phyloP scores from a whole-genome alignment of 2,329 filamentous ascomycete species.

The Fusarium torreyae region DNA sequence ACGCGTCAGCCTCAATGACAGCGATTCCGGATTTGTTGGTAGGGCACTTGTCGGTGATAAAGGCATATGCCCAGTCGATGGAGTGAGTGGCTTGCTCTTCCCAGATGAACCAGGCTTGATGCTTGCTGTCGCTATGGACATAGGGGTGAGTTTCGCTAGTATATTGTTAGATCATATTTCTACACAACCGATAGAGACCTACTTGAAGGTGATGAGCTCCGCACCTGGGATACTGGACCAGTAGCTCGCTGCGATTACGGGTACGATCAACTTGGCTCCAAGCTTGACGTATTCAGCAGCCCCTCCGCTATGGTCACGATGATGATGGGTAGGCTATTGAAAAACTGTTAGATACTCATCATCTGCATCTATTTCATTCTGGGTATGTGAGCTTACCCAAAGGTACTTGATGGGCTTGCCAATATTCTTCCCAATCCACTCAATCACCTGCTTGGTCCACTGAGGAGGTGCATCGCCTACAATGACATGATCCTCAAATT shows the following conservation, averaged over 20 bases:
- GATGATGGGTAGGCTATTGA: constrained; percentile 32
- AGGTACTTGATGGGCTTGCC: constrained; percentile 25
- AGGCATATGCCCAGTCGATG: constrained; percentile 28
- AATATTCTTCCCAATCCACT: constrained; percentile 25
- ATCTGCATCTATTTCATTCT: accelerated
- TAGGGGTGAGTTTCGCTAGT: constrained; percentile 29
- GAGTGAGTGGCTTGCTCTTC: constrained; percentile 20
- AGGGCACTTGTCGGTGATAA: constrained; percentile 22
- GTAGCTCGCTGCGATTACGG: constrained; percentile 22
- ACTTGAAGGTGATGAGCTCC: constrained; percentile 34
- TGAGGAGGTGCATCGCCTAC: constrained; percentile 31
- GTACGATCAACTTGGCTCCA: constrained; percentile 20
- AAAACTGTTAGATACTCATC: background rate
- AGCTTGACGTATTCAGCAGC: constrained; percentile 14
- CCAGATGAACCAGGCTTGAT: constrained; percentile 33
- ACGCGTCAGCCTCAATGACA: constrained; percentile 18
- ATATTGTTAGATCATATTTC: background rate
- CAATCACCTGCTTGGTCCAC: constrained; percentile 8
- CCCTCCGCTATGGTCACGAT: constrained; percentile 31
- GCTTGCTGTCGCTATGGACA: constrained; percentile 5
- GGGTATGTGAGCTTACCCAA: constrained; percentile 13
- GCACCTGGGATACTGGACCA: constrained; percentile 21
- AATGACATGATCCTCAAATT: constrained; percentile 34
- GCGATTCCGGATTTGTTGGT: constrained; percentile 9
- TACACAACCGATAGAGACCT: background rate